A percentile compares a stretch with the other conserved stretches of the same genome.
Evolutionary conservation across 306 rosid species (phyloP).

Genomic region (Dalbergia cochinchinensis): DNA sequence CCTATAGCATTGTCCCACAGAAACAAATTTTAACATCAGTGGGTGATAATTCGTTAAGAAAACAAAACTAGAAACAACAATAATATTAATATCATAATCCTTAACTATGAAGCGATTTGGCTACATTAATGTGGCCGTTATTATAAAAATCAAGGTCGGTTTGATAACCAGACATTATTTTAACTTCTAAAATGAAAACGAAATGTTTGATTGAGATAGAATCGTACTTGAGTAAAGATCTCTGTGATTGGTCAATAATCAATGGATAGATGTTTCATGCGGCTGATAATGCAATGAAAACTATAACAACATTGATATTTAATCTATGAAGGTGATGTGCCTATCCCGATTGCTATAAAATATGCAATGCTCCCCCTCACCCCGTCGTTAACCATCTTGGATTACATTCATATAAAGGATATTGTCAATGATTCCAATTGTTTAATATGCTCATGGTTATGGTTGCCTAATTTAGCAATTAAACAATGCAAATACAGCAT

Average conservation of each 20-base stretch:
- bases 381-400: not conserved
- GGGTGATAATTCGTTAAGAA: not conserved
- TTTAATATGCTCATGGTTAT: not conserved
- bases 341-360: not conserved
- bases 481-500: not conserved
- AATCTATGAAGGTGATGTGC: constrained; percentile 5
- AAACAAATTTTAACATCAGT: not conserved
- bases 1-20: constrained; percentile 50
- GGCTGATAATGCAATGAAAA: constrained; percentile 11
- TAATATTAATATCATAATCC: not conserved
- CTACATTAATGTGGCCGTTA: not conserved
- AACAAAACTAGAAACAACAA: not conserved
- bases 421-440: not conserved
- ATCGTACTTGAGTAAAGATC: too few species aligned
- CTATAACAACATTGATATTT: not conserved
- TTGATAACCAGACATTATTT: not conserved
- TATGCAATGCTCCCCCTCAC: not conserved
- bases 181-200: too few species aligned
- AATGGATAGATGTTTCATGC: constrained; percentile 2
- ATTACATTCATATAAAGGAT: not conserved
- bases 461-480: constrained; percentile 21
- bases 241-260: not conserved
- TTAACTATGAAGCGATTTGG: constrained; percentile 17
- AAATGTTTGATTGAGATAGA: too few species aligned
- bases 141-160: constrained; percentile 15